These are phyloP conservation scores for Starmerella gropengiesseri DNA, from an alignment of 805 yeast genomes.

Conservation along the genomic window DNA sequence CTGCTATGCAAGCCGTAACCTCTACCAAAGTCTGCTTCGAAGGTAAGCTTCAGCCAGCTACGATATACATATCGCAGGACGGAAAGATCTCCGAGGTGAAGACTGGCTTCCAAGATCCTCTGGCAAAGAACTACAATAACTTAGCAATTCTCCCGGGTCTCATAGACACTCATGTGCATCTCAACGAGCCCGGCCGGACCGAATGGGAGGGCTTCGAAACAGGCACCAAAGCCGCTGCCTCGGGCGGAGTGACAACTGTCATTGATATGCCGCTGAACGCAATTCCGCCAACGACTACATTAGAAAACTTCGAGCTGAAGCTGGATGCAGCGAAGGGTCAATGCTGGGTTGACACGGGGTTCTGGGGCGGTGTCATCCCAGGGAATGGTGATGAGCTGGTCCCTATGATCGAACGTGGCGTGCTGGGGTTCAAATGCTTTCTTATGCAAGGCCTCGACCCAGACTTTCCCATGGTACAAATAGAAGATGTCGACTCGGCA, in stretches of 20 bases:
- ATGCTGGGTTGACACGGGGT: constrained; percentile 86
- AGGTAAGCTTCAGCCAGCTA: constrained; percentile 25
- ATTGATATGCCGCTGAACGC: constrained; percentile 95
- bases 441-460: constrained; percentile 92
- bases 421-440: constrained; percentile 88
- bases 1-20: background rate
- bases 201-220: constrained; percentile 99
- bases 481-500: constrained; percentile 55
- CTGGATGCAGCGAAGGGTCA: constrained; percentile 68
- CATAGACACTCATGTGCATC: constrained; percentile 87
- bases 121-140: constrained; percentile 46
- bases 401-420: constrained; percentile 76
- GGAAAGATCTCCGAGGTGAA: constrained; percentile 51
- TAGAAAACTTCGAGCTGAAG: constrained; percentile 63
- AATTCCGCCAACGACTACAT: constrained; percentile 86
- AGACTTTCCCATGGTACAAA: constrained; percentile 76
- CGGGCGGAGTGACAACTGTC: constrained; percentile 94
- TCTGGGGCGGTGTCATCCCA: constrained; percentile 95
- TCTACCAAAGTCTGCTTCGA: constrained; percentile 24
- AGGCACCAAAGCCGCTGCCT: constrained; percentile 87
- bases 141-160: constrained; percentile 72
- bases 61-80: constrained; percentile 29
- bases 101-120: constrained; percentile 25
- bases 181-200: constrained; percentile 95
- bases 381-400: constrained; percentile 54